These are phyloP conservation scores for Termitomyces sp. DNA, from an alignment of 768 basidiomycete genomes.

Conservation along the genomic window DNA sequence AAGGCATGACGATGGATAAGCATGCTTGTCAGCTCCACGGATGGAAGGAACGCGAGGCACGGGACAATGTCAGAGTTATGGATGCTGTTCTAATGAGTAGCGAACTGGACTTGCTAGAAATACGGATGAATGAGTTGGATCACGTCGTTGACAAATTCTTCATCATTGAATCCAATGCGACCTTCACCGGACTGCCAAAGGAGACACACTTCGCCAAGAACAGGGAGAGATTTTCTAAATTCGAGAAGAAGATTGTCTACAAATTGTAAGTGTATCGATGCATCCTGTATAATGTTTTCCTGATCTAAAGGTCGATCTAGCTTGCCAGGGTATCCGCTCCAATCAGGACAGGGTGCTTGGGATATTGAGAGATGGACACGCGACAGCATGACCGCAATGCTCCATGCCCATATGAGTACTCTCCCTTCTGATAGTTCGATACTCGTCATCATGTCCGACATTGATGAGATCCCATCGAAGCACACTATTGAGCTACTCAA, in stretches of 20 bases:
- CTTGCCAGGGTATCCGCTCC: slow-evolving; percentile 42
- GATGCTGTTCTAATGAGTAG: slow-evolving; percentile 63
- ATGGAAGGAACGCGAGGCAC: slow-evolving; percentile 39
- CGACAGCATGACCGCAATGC: slow-evolving; percentile 44
- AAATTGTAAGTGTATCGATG: slow-evolving; percentile 31
- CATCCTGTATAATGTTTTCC: background rate
- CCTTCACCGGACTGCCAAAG: slow-evolving; percentile 60
- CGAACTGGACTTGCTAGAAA: slow-evolving; percentile 61
- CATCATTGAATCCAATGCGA: slow-evolving; percentile 58
- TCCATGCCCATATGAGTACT: slow-evolving; percentile 32
- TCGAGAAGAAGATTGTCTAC: slow-evolving; percentile 53
- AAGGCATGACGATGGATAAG: slow-evolving; percentile 41
- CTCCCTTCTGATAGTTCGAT: slow-evolving; percentile 27
- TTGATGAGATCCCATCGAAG: slow-evolving; percentile 58
- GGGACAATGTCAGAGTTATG: slow-evolving; percentile 38
- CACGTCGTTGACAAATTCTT: slow-evolving; percentile 56
- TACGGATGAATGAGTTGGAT: slow-evolving; percentile 59
- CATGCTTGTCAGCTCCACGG: slow-evolving; percentile 51
- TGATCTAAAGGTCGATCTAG: slow-evolving; percentile 19
- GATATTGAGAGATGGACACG: slow-evolving; percentile 47
- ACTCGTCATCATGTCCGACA: slow-evolving; percentile 59
- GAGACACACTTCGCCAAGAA: slow-evolving; percentile 46
- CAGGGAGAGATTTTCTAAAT: slow-evolving; percentile 42
- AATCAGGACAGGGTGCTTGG: slow-evolving; percentile 42
- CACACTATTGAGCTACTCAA: slow-evolving; percentile 50